Evolutionary conservation across 106 monocot species (phyloP), one percentile per base, ranked within the genome.

Genomic region (Allium fistulosum): DNA sequence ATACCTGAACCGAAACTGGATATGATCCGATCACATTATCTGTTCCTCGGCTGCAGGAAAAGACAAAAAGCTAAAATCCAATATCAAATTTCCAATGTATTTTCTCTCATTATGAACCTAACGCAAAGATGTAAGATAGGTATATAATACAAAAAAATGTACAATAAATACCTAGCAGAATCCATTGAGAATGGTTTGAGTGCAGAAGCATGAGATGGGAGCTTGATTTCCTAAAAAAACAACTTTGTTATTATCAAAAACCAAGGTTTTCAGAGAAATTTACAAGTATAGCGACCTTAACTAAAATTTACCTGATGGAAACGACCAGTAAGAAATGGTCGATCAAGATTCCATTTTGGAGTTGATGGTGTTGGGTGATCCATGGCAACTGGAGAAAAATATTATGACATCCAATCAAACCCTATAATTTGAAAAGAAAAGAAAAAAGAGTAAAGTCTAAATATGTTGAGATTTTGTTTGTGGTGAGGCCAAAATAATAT

Each of bases 271-370:
- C 15, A 55, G 48, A n/a, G 53, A 37, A 57, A 9, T 0, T 28
- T 10, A 47, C 18, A 53, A 7, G n/a, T 51, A 16, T 51, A 17
- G 10, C 48, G 61, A 67, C 37, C 37, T 37, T 2, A 37, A 62
- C 45, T 53, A 49, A 17, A 46, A 9, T 15, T 9, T 65, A 85
- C 92, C 79, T 85, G 80, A 27, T 88, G 82, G 74, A 92, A 85
- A 12, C 78, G 80, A 9, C 88, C 92, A 51, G 87, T 88, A 74
- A 92, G 96, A 72, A 82, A 97, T 14, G 91, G 88, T 28, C 96
- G 92, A 47, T 97, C 96, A 48, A 77, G 69, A 75, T 92, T 97
- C 92, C 96, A 97, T 60, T 80, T 74, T 11, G 96, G 92, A 46
- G 86, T 69, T 9, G 68, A 16, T 3, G 68, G 68, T 53, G 46